phyloP scores from a whole-genome alignment of 306 rosid genomes.

The Castanopsis chinensis region DNA sequence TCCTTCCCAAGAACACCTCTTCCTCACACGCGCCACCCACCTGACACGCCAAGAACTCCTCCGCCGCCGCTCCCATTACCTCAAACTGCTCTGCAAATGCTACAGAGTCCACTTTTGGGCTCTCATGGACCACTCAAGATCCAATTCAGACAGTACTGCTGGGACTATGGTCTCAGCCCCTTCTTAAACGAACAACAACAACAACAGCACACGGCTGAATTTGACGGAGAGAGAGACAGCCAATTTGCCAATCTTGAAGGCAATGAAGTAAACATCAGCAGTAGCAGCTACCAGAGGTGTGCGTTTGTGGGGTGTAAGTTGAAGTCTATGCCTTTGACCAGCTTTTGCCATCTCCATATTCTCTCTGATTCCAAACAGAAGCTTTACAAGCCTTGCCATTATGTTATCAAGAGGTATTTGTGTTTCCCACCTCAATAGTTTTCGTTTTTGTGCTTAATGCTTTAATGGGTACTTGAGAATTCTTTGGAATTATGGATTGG shows the following conservation, averaged over 20 bases:
- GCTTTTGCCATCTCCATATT: conserved; percentile 62
- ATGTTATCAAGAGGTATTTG: conserved; percentile 50
- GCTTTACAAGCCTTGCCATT: conserved; percentile 62
- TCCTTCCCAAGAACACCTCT: background rate
- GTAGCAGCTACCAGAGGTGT: conserved; percentile 26
- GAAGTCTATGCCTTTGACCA: conserved; percentile 66
- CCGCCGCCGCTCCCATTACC: conserved; percentile 22
- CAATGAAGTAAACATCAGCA: background rate
- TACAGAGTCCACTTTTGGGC: conserved; percentile 35
- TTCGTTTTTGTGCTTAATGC: background rate
- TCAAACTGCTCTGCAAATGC: conserved; percentile 25
- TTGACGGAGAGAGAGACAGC: background rate
- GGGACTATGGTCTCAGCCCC: conserved; percentile 26
- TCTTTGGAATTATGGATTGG: background rate
- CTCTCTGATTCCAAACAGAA: conserved; percentile 63
- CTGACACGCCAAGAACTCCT: conserved; percentile 26
- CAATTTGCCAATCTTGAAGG: conserved; percentile 8
- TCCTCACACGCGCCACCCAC: conserved; percentile 15
- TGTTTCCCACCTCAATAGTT: background rate
- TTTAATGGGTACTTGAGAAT: background rate
- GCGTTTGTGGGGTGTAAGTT: conserved; percentile 45
- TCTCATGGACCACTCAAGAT: conserved; percentile 22
- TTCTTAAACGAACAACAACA: background rate
- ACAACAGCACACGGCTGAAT: background rate
- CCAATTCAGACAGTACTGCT: conserved; percentile 22